These are phyloP conservation scores for Calonectria montana DNA, from an alignment of 2,329 filamentous ascomycete species.

Conservation along the genomic window DNA sequence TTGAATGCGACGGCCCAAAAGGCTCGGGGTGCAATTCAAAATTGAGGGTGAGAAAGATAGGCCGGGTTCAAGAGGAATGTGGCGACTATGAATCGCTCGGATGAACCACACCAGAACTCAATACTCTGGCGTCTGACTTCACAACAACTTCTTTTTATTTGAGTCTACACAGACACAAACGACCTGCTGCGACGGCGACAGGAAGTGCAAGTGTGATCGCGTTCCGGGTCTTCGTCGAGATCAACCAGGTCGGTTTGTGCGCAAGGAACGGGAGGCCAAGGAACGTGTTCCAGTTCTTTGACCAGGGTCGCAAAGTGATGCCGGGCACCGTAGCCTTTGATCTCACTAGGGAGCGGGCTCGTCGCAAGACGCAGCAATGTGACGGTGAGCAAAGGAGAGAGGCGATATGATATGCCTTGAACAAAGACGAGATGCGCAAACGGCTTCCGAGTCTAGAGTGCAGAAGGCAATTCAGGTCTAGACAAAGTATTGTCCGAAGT, in stretches of 20 bases:
- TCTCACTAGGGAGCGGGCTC: slow-evolving; percentile 39
- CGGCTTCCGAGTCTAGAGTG: slow-evolving; percentile 16
- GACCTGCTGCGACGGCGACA: slow-evolving; percentile 49
- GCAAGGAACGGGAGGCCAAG: slow-evolving; percentile 47
- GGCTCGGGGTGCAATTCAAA: slow-evolving; percentile 35
- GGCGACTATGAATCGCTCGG: slow-evolving; percentile 22
- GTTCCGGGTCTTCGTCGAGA: slow-evolving; percentile 48
- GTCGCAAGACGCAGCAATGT: slow-evolving; percentile 29
- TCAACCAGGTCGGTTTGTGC: slow-evolving; percentile 50
- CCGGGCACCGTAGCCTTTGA: slow-evolving; percentile 40
- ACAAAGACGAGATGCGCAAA: slow-evolving; percentile 24
- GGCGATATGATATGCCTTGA: slow-evolving; percentile 25
- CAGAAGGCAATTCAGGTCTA: slow-evolving; percentile 32
- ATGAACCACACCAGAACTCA: slow-evolving; percentile 34
- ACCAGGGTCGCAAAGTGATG: slow-evolving; percentile 42
- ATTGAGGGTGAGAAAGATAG: slow-evolving; percentile 16
- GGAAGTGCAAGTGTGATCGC: slow-evolving; percentile 45
- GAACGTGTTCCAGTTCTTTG: slow-evolving; percentile 59
- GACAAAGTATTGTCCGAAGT: slow-evolving; percentile 38
- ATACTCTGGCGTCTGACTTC: slow-evolving; percentile 43
- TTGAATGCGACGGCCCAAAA: slow-evolving; percentile 33
- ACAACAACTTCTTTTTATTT: slow-evolving; percentile 48
- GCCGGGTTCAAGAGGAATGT: slow-evolving; percentile 12
- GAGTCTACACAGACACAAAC: slow-evolving; percentile 52
- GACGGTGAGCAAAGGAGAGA: slow-evolving; percentile 24